Percentiles rank a stretch among this genome's conserved stretches.
Evolutionary conservation across 2,329 filamentous ascomycete species (phyloP).

Genomic region (Cucurbitaria berberidis): DNA sequence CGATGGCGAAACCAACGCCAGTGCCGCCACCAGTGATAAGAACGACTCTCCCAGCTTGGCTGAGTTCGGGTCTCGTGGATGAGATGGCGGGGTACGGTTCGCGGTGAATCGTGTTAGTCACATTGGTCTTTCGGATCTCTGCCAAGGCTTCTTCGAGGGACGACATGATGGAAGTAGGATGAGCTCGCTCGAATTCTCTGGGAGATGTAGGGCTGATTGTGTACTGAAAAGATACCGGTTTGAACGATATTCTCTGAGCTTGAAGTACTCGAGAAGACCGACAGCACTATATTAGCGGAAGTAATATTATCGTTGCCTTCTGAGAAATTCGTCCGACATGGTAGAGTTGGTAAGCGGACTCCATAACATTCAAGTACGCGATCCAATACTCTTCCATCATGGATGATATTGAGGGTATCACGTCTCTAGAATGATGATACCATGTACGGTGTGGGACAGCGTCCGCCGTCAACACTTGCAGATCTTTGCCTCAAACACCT

Average conservation of each 20-base stretch:
- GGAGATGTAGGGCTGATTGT: neutral
- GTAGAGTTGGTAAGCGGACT: neutral
- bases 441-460: neutral
- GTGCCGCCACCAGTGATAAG: constrained; percentile 51
- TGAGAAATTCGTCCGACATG: neutral
- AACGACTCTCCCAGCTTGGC: constrained; percentile 23
- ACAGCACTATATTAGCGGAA: no score
- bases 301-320: no score
- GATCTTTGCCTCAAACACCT: neutral
- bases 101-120: constrained; percentile 19
- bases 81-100: constrained; percentile 35
- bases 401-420: no score
- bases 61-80: constrained; percentile 34
- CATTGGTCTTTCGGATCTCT: constrained; percentile 4
- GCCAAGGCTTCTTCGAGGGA: neutral
- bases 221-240: neutral
- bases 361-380: neutral
- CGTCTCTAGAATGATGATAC: neutral
- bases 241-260: neutral
- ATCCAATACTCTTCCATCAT: neutral
- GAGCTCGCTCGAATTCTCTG: neutral
- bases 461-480: neutral
- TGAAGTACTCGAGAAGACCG: neutral
- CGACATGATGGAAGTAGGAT: constrained; percentile 1
- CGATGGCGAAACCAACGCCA: constrained; percentile 54